Conservation (phyloP, 306 rosid species). For the Inga leiocalycina region DNA sequence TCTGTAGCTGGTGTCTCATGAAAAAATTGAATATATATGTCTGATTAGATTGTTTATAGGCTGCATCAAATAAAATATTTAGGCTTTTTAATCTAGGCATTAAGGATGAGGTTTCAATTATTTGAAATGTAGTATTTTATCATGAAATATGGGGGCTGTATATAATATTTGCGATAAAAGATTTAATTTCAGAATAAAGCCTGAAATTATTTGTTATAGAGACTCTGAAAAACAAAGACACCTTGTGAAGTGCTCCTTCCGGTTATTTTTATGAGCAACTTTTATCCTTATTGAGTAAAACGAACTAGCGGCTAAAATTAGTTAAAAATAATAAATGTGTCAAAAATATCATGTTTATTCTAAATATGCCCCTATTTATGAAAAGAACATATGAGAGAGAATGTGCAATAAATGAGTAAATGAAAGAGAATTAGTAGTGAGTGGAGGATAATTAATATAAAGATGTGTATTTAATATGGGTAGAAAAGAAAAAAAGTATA, state of each 20-base stretch:
- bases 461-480: too few relatives aligned
- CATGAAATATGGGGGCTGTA: neutral
- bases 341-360: too few relatives aligned
- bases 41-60: slow-evolving; percentile 2
- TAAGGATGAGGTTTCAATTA: slow-evolving; percentile 3
- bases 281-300: too few relatives aligned
- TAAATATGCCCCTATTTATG: too few relatives aligned
- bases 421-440: too few relatives aligned
- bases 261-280: too few relatives aligned
- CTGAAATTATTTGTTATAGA: neutral
- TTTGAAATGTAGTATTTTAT: slow-evolving; percentile 8
- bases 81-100: neutral
- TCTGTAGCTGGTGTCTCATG: neutral
- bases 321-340: too few relatives aligned
- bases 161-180: neutral
- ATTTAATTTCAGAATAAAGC: neutral
- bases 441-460: too few relatives aligned
- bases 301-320: too few relatives aligned
- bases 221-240: neutral
- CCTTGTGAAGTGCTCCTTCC: neutral
- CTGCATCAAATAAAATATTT: slow-evolving; percentile 11
- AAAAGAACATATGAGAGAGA: too few relatives aligned
- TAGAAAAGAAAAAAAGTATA: too few relatives aligned
- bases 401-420: too few relatives aligned
- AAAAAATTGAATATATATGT: neutral